Evolutionary conservation across 805 yeast species (phyloP).

Genomic region (Candida golubevii): DNA sequence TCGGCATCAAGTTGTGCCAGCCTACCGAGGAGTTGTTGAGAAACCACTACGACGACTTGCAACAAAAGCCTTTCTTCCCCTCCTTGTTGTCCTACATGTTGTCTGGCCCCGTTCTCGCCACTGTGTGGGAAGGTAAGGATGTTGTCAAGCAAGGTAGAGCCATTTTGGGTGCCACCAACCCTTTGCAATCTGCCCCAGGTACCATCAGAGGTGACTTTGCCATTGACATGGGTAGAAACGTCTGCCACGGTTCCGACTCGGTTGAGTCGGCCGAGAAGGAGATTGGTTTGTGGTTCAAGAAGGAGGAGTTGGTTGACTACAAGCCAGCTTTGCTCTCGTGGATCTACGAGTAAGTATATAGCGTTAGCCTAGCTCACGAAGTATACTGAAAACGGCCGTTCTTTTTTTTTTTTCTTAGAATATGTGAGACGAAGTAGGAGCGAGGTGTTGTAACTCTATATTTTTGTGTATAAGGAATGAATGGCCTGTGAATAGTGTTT

Average conservation of each 20-base stretch:
- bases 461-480: no score
- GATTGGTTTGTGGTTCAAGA: slow-evolving; percentile 95
- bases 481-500: no score
- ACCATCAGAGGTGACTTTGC: slow-evolving; percentile 99
- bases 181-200: slow-evolving; percentile 95
- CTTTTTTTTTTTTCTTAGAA: no score
- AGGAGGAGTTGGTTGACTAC: slow-evolving; percentile 92
- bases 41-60: slow-evolving; percentile 94
- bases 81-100: slow-evolving; percentile 92
- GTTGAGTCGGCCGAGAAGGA: slow-evolving; percentile 97
- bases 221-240: slow-evolving; percentile 98
- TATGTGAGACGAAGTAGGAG: no score
- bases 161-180: slow-evolving; percentile 99
- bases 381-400: no score
- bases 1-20: slow-evolving; percentile 84
- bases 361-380: not conserved
- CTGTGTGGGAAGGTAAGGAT: slow-evolving; percentile 99
- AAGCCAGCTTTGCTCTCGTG: slow-evolving; percentile 78
- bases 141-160: slow-evolving; percentile 98
- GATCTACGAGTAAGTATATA: slow-evolving; percentile 78
- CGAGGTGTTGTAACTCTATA: no score
- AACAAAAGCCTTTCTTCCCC: slow-evolving; percentile 97
- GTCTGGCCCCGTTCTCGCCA: slow-evolving; percentile 98
- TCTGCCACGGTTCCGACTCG: slow-evolving; percentile 98
- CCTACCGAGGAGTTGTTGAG: slow-evolving; percentile 87